Evolutionary conservation across 2,329 filamentous ascomycete species (phyloP), one percentile per base, ranked within the genome.

Genomic region (Alternaria conjuncta): DNA sequence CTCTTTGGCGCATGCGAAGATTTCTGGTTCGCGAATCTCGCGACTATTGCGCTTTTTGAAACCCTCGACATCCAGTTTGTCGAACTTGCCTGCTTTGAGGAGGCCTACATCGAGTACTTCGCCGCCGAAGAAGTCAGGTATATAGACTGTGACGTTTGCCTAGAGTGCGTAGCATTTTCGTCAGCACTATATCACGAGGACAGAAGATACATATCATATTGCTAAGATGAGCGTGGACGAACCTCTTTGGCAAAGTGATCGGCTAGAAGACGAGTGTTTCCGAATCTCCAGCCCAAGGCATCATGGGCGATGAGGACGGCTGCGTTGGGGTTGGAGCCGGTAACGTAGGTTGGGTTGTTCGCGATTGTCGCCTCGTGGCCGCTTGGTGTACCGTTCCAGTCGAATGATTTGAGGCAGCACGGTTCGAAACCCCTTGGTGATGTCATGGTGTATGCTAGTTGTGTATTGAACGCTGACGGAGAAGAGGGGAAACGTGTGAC

Each of bases 271-370:
- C 82, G 76, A 23, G 75, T 73, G 66, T 84, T 84, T 32, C 70
- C 69, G 59, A 84, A 80, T 45, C 77, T 74, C 78, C 78, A 84
- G 56, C 82, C 82, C 60, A 84, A 81, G 64, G 84, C 78, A 78
- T 69, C 70, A 20, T 71, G 65, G 68, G 84, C 73, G 77, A 60
- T 64, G 18, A 72, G 60, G 25, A 85, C 77, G 50, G 85, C 75
- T 2, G 76, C 76, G 60, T 80, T 80, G 2, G 55, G 7, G 18
- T 70, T 72, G 8, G 79, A 76, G 55, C 81, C 81, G 5, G 82
- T 75, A 45, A 81, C 67, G 66, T 82, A 82, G 36, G 79, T 76
- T 45, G 78, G 73, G 20, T 78, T 68, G 18, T 73, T 70, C 25
- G 78, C 78, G 47, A 82, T 67, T 9, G 23, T 66, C 4, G 60